Conservation (phyloP, 1,139 yeast genomes). For the Debaryomyces coudertii region DNA sequence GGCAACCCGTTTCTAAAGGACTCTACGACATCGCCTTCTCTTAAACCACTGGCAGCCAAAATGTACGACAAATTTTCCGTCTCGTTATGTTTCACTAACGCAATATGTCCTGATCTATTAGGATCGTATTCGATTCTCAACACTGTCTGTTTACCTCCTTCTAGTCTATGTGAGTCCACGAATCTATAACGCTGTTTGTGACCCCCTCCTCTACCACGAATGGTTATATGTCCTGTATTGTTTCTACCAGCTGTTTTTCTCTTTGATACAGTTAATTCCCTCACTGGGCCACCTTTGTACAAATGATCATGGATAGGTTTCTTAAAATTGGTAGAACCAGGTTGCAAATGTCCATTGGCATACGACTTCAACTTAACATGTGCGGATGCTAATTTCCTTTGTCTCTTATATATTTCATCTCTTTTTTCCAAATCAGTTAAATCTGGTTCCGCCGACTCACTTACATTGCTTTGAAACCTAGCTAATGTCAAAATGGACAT, state of each 20-base stretch:
- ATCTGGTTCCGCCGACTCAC: constrained; percentile 18
- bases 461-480: constrained; percentile 17
- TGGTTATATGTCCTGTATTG: constrained; percentile 82
- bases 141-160: constrained; percentile 76
- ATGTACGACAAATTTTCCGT: constrained; percentile 75
- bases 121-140: constrained; percentile 95
- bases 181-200: constrained; percentile 85
- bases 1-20: constrained; percentile 90
- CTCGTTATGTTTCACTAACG: constrained; percentile 67
- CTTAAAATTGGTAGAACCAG: constrained; percentile 88
- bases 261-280: constrained; percentile 73
- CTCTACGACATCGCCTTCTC: constrained; percentile 91
- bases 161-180: constrained; percentile 72
- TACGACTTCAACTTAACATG: constrained; percentile 71
- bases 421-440: constrained; percentile 77
- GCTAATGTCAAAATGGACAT: constrained; percentile 8
- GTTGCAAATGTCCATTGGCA: constrained; percentile 74
- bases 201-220: constrained; percentile 97
- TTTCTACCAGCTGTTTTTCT: constrained; percentile 88
- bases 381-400: constrained; percentile 71
- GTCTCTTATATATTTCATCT: constrained; percentile 71
- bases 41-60: constrained; percentile 87
- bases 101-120: constrained; percentile 91
- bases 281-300: constrained; percentile 82
- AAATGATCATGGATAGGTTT: constrained; percentile 86